Evolutionary conservation across 176 grass and related monocot genomes (phyloP).

Genomic region (Oryza brachyantha): DNA sequence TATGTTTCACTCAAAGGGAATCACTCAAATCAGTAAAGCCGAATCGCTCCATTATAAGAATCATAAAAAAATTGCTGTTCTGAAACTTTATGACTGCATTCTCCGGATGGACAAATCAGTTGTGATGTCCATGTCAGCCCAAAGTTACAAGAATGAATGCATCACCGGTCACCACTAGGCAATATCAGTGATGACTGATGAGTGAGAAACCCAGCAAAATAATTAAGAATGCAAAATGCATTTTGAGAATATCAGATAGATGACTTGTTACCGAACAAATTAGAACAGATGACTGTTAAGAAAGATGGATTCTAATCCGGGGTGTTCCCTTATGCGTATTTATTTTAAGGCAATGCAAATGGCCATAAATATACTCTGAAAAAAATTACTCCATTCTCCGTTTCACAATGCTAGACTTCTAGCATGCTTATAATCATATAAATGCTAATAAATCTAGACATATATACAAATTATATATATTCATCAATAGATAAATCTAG

Average conservation of each 20-base stretch:
- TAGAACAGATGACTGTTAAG: neutral
- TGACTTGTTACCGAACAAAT: neutral
- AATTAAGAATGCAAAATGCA: neutral
- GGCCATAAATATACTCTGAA: neutral
- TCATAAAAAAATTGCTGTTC: neutral
- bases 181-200: neutral
- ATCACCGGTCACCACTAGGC: neutral
- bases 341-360: neutral
- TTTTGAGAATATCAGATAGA: neutral
- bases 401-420: no score
- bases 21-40: constrained; percentile 9
- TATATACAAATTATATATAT: no score
- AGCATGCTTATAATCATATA: no score
- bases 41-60: neutral
- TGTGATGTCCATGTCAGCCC: constrained; percentile 3
- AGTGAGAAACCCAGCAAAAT: neutral
- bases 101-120: constrained; percentile 16
- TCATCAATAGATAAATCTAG: no score
- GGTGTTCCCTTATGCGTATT: neutral
- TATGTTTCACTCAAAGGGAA: constrained; percentile 40
- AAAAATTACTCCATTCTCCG: no score
- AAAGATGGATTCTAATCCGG: neutral
- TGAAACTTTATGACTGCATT: neutral
- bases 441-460: no score
- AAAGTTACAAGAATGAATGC: constrained; percentile 1